Evolutionary conservation across 2,329 filamentous ascomycete species (phyloP), one percentile per base, ranked within the genome.

Genomic region (Tolypocladium pustulatum): DNA sequence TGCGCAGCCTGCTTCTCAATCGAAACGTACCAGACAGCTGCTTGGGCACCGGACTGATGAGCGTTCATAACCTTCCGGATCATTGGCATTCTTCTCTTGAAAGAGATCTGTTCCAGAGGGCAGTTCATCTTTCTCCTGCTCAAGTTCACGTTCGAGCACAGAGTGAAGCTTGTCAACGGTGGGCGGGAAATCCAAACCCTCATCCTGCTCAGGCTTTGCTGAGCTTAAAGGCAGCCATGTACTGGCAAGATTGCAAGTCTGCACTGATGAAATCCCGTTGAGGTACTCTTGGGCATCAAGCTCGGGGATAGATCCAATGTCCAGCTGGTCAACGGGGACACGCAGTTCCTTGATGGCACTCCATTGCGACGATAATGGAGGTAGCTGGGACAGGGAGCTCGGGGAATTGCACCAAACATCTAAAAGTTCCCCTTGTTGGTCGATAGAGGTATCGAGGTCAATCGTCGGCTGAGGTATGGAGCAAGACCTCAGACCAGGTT

Each of bases 141-240:
- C 66, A 9, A 71, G 20, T 53, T 72, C 67, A 40, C 66, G 62
- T 0, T 60, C 53, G 3, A 71, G 61, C 10, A 71, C 57, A 9
- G 59, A 54, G 22, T 65, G 65, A 55, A 69, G 61, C 54, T 64
- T 62, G 20, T 55, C 57, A 13, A 63, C 49, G 3, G 60, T 49
- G 1, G 61, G 57, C 3, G 71, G 62, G 36, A 73, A 71, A 0
- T 9, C 34, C 1, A 73, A 54, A 1, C 68, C 65, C 55, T 71
- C 67, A 10, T 72, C 70, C 2, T 61, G 66, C 1, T 65, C 63
- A 7, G 32, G 4, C 25, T 61, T 59, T 8, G 66, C 60, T 6
- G 63, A 54, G 20, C 57, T 62, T 0, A 74, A 56, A 15, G 72
- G 72, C 13, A 74, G 65, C 69, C 71, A 73, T 43, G 66, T 58